phyloP scores from a whole-genome alignment of 441 rosid species.

The Brassica hybrid region DNA sequence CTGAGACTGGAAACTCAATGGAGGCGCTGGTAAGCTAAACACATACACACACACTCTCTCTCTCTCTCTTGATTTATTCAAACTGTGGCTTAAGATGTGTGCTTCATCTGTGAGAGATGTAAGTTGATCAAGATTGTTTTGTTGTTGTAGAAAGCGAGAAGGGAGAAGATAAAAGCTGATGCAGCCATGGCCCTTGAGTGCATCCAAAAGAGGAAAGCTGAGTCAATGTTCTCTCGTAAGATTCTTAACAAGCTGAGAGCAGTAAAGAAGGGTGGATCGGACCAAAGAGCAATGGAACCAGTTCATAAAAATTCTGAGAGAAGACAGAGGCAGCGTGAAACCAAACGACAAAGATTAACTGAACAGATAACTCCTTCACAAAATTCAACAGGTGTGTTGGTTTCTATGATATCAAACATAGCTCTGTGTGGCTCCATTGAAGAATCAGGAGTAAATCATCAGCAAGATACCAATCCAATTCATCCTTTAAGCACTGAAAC shows the following conservation, averaged over 20 bases:
- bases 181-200: background rate
- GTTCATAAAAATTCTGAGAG: background rate
- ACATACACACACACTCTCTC: background rate
- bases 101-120: no score
- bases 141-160: background rate
- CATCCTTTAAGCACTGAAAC: background rate
- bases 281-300: background rate
- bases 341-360: background rate
- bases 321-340: background rate
- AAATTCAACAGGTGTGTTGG: background rate
- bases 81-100: background rate
- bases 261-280: background rate
- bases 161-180: background rate
- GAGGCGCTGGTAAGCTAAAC: background rate
- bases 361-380: background rate
- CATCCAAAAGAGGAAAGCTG: background rate
- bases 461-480: no score
- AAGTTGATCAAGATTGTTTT: background rate
- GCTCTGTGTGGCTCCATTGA: background rate
- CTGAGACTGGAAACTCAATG: background rate
- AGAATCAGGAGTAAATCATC: background rate
- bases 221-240: background rate
- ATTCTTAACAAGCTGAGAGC: background rate
- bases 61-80: background rate
- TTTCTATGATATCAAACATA: background rate